A percentile compares a stretch with the other conserved stretches of the same genome.
These are phyloP conservation scores for Aspergillus neoniger DNA, from an alignment of 2,329 filamentous ascomycete genomes.

Conservation along the genomic window DNA sequence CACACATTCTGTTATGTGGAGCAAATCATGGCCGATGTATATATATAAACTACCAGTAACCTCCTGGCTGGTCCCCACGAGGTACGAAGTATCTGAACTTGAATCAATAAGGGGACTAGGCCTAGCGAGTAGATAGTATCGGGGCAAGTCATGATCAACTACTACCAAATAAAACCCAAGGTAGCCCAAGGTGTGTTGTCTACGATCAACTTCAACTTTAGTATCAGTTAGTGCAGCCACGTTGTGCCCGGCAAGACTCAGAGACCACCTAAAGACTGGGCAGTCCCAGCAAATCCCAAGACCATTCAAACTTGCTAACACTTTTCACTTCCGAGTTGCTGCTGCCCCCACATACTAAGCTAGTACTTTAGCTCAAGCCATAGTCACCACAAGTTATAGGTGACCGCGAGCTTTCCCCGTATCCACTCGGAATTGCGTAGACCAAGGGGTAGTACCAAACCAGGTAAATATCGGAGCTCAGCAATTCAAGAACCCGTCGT, in stretches of 20 bases:
- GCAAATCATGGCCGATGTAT: background rate
- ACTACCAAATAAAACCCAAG: no score
- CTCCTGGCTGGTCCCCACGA: background rate
- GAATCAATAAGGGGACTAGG: no score
- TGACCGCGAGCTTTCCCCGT: background rate
- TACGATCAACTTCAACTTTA: no score
- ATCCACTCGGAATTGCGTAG: background rate
- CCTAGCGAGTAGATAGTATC: background rate
- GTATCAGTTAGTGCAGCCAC: no score
- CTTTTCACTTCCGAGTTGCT: background rate
- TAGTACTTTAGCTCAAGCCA: background rate
- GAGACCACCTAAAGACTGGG: background rate
- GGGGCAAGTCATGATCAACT: background rate
- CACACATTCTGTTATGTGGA: background rate
- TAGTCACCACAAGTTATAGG: background rate
- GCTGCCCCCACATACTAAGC: background rate
- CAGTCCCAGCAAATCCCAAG: background rate
- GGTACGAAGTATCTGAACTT: background rate
- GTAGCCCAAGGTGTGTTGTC: no score
- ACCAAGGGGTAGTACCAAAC: background rate
- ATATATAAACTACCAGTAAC: background rate
- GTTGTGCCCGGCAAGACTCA: background rate
- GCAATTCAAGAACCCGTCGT: background rate
- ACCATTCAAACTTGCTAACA: background rate
- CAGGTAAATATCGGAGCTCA: background rate